A percentile compares a stretch with the other conserved stretches of the same genome.
Conservation (phyloP, 2,329 filamentous ascomycete species). For the Trichoderma lentiforme region DNA sequence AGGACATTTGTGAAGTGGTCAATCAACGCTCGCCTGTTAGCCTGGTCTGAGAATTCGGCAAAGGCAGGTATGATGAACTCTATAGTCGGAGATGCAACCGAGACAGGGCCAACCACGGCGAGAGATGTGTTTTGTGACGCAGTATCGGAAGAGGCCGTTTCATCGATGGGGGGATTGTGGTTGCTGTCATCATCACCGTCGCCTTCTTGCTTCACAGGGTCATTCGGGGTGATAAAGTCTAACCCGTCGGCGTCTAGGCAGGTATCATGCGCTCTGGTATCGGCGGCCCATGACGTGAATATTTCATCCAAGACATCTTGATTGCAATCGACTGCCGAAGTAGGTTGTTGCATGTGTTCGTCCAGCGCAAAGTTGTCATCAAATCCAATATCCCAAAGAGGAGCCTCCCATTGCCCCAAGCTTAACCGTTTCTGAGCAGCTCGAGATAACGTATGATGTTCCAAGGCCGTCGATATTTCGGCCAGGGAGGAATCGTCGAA, state of each 20-base stretch:
- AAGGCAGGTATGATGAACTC: conserved; percentile 54
- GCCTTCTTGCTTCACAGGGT: neutral
- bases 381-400: neutral
- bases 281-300: neutral
- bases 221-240: neutral
- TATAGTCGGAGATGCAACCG: conserved; percentile 35
- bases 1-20: conserved; percentile 63
- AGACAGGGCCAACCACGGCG: conserved; percentile 25
- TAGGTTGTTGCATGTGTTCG: neutral
- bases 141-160: conserved; percentile 10
- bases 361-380: neutral
- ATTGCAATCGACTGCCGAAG: neutral
- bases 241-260: neutral
- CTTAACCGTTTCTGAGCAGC: neutral
- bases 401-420: conserved; percentile 5
- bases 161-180: neutral
- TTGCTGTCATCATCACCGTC: neutral
- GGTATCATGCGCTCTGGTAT: neutral
- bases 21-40: conserved; percentile 53
- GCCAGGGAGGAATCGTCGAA: conserved; percentile 2
- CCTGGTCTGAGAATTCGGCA: conserved; percentile 53
- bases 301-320: neutral
- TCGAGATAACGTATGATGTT: neutral
- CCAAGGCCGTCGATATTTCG: neutral
- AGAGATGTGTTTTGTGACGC: conserved; percentile 25